Base-by-base conservation (phyloP, 1,284 basidiomycete genomes). In the Irpex sp. region DNA sequence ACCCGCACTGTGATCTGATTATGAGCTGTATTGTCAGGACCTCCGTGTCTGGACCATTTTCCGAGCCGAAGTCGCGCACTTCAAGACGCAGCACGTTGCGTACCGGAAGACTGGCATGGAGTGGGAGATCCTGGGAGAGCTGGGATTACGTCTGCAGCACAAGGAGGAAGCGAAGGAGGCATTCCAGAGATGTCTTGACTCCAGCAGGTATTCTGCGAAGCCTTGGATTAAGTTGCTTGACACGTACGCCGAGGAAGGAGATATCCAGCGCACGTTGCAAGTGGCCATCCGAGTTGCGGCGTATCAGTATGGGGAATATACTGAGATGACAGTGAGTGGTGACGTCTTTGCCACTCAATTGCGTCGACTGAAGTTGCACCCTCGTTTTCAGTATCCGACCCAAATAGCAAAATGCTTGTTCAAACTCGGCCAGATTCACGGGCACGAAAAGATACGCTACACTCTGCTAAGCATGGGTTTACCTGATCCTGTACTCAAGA, bases 31-130 rank as follows among this genome's bases (percentile, higher is more conserved):
- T 33, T 37, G 4, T n/a, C 65, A 96, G 90, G 97, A 99, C 74
- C 80, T 99, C 57, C 89, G 97, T n/a, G 93, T 99, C 9, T 99
- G 97, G 90, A 99, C 97, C 0, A 99, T 99, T 72, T 99, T 97
- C 88, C 88, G 97, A 19, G 97, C 97, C 3, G 97, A 99, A 74
- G 92, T 98, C n/a, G 94, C 95, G 0, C 97, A 99, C 73, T 99
- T 97, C 84, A 97, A 97, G 74, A 95, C 93, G 0, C 97, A 98
- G 73, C 93, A 97, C 68, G 91, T 98, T 65, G 95, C 95, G 0
- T 99, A 98, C 74, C 88, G 93, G 66, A 98, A 98, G 80, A 98
- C 97, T 0, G 95, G 93, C 0, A 81, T 94, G 15, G 97, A 99
- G 77, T 99, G 97, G 97, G 97, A 99, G 79, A 98, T 99, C 57